Conservation (phyloP, 768 basidiomycete species). For the Lactarius sp. region DNA sequence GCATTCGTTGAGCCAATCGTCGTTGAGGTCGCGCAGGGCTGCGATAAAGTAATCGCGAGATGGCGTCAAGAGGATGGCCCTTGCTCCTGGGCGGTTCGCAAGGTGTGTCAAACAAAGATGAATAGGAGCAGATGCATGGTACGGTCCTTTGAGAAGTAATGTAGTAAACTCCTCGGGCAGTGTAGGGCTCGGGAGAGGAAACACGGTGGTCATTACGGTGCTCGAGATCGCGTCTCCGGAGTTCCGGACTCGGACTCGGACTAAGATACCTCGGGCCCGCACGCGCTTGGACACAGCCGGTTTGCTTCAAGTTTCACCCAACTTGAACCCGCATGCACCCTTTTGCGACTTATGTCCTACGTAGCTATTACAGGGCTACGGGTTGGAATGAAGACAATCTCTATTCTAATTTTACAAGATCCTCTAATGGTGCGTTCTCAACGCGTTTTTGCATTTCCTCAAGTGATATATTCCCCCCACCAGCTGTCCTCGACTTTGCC, state of each 20-base stretch:
- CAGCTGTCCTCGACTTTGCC: slow-evolving; percentile 88
- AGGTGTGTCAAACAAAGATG: slow-evolving; percentile 56
- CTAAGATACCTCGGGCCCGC: too few relatives aligned
- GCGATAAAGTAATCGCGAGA: slow-evolving; percentile 42
- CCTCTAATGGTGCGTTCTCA: slow-evolving; percentile 64
- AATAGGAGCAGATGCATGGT: slow-evolving; percentile 64
- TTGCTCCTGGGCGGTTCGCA: slow-evolving; percentile 32
- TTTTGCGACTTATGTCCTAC: slow-evolving; percentile 82
- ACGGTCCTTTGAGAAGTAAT: slow-evolving; percentile 58
- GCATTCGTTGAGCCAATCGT: slow-evolving; percentile 37
- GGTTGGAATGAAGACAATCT: slow-evolving; percentile 98
- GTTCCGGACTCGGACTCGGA: too few relatives aligned
- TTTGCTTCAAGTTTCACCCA: too few relatives aligned
- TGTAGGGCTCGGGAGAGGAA: slow-evolving; percentile 39
- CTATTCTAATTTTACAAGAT: slow-evolving; percentile 83
- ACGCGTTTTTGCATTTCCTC: background rate
- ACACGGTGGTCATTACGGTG: slow-evolving; percentile 32
- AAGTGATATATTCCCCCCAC: background rate
- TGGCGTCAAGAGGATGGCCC: slow-evolving; percentile 49
- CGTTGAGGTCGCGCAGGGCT: slow-evolving; percentile 45
- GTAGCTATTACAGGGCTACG: slow-evolving; percentile 85
- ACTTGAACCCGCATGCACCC: slow-evolving; percentile 53
- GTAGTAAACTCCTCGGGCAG: slow-evolving; percentile 51
- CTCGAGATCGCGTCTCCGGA: background rate
- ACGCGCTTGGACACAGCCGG: too few relatives aligned